Evolutionary conservation across 768 basidiomycete species (phyloP).

Genomic region (Termitomyces sp.): DNA sequence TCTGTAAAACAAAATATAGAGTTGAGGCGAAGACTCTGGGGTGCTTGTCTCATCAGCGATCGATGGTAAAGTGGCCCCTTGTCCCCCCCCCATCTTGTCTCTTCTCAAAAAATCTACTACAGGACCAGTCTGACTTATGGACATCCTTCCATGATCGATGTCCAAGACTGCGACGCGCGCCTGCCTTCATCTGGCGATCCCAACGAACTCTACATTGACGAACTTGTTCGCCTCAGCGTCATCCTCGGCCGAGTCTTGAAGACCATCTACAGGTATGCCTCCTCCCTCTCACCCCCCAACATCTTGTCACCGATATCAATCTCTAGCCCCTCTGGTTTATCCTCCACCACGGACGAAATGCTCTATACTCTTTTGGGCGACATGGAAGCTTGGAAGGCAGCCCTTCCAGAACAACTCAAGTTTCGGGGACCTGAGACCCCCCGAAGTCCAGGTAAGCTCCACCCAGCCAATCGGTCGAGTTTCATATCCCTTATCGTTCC

Average conservation of each 20-base stretch:
- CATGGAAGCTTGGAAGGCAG: constrained; percentile 71
- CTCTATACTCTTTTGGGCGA: constrained; percentile 59
- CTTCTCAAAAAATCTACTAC: constrained; percentile 4
- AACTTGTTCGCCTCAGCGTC: constrained; percentile 87
- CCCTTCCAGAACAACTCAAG: constrained; percentile 71
- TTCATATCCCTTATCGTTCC: neutral
- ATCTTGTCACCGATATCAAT: neutral
- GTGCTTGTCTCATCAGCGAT: constrained; percentile 89
- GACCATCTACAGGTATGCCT: constrained; percentile 76
- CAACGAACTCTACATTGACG: constrained; percentile 77
- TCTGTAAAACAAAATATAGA: constrained; percentile 81
- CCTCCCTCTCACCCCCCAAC: neutral
- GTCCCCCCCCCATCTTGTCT: neutral
- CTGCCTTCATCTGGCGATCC: constrained; percentile 85
- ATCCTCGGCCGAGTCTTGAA: constrained; percentile 89
- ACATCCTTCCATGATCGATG: constrained; percentile 93
- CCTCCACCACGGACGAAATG: constrained; percentile 77
- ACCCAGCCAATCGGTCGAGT: neutral
- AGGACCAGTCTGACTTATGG: constrained; percentile 89
- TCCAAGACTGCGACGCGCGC: constrained; percentile 93
- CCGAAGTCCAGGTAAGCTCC: constrained; percentile 54
- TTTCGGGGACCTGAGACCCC: constrained; percentile 69
- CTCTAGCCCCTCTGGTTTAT: constrained; percentile 78
- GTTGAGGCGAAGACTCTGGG: constrained; percentile 87
- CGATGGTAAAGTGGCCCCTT: constrained; percentile 58